Percentiles rank a stretch among this genome's conserved stretches.
Conservation (phyloP, 129 eudicot genomes). For the Escallonia rubra region DNA sequence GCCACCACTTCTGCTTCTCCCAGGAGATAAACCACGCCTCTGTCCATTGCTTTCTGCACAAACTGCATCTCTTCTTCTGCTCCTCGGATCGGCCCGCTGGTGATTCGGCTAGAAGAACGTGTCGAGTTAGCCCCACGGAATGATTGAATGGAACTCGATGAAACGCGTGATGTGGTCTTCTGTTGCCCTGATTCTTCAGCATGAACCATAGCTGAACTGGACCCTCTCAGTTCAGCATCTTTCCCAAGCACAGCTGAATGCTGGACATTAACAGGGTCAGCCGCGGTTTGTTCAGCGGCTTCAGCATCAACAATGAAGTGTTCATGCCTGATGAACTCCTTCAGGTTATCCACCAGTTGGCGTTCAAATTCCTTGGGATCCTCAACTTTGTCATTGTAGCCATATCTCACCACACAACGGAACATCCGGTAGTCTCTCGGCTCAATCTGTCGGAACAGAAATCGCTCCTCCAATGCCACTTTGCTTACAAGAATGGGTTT, state of each 20-base stretch:
- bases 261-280: neutral
- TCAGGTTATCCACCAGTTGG: constrained; percentile 17
- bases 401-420: constrained; percentile 17
- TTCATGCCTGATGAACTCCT: constrained; percentile 31
- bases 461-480: constrained; percentile 11
- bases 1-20: neutral
- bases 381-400: constrained; percentile 11
- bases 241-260: neutral
- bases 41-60: constrained; percentile 18
- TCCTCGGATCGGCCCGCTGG: neutral
- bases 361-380: constrained; percentile 13
- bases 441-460: constrained; percentile 14
- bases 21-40: constrained; percentile 30
- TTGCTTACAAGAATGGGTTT: constrained; percentile 33
- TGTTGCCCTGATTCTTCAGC: constrained; percentile 12
- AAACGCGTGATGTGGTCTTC: neutral
- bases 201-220: constrained; percentile 1
- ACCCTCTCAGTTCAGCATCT: neutral
- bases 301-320: constrained; percentile 18
- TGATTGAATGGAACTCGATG: constrained; percentile 12
- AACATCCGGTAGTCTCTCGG: constrained; percentile 17
- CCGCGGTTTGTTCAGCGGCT: neutral
- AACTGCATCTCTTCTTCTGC: constrained; percentile 25
- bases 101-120: neutral
- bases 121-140: neutral